Evolutionary conservation across 805 yeast species (phyloP).

Genomic region (Starmerella gropengiesseri): DNA sequence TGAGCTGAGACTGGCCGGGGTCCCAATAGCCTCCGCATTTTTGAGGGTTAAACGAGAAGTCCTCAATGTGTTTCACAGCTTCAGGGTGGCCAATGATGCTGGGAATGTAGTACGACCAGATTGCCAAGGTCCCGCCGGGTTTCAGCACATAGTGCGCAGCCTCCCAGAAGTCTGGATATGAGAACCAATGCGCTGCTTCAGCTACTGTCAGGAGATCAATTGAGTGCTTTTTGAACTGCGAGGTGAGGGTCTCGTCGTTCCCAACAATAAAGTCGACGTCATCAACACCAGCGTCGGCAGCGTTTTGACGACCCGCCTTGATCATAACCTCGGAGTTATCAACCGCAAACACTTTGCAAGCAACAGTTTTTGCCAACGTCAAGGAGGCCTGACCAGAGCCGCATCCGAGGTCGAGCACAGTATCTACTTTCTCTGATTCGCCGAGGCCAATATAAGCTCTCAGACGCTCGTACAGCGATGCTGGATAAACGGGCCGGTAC

Average conservation of each 20-base stretch:
- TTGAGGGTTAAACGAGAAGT: conserved; percentile 41
- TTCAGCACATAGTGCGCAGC: conserved; percentile 43
- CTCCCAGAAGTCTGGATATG: conserved; percentile 42
- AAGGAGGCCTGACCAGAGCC: conserved; percentile 69
- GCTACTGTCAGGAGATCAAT: conserved; percentile 66
- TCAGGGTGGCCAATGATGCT: conserved; percentile 40
- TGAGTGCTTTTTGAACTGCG: conserved; percentile 26
- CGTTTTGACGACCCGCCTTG: conserved; percentile 31
- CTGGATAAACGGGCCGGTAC: conserved; percentile 61
- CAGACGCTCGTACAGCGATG: conserved; percentile 37
- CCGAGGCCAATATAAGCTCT: conserved; percentile 27
- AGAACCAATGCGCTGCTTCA: conserved; percentile 78
- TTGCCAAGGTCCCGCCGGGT: conserved; percentile 56
- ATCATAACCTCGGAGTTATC: conserved; percentile 55
- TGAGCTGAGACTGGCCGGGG: conserved; percentile 58
- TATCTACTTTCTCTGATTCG: conserved; percentile 20
- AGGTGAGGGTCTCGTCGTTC: conserved; percentile 23
- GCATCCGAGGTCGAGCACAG: conserved; percentile 62
- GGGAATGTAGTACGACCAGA: conserved; percentile 76
- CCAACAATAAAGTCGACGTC: conserved; percentile 19
- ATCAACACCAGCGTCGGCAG: neutral
- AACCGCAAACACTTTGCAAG: conserved; percentile 45
- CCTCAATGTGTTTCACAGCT: conserved; percentile 43
- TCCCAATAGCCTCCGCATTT: conserved; percentile 60
- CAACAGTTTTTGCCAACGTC: conserved; percentile 35